These are phyloP conservation scores for Cardiospermum halicacabum DNA, from an alignment of 345 rosid genomes.

Conservation along the genomic window DNA sequence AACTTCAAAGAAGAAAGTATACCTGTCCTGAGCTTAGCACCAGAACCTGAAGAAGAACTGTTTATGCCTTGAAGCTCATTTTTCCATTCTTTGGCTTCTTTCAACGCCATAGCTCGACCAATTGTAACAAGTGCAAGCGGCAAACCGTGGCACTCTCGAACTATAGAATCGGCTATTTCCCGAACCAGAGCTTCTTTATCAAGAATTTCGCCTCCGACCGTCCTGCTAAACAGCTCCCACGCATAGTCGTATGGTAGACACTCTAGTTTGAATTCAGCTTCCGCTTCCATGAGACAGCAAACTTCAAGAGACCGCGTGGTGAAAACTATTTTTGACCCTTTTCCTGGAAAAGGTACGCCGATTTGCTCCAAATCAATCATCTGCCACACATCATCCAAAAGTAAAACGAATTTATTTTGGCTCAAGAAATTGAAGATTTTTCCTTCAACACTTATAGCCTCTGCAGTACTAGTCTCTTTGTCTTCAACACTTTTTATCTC, in stretches of 20 bases:
- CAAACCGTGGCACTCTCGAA: not conserved
- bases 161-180: not conserved
- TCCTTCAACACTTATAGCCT: too few relatives aligned
- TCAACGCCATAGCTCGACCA: not conserved
- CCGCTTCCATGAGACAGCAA: conserved; percentile 9
- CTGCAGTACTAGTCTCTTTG: too few relatives aligned
- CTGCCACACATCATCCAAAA: conserved; percentile 17
- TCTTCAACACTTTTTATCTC: not conserved
- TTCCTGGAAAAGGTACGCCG: conserved; percentile 6
- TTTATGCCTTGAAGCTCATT: not conserved
- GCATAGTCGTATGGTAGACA: not conserved
- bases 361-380: not conserved
- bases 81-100: not conserved
- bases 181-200: not conserved
- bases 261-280: not conserved
- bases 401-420: not conserved
- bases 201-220: not conserved
- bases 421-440: not conserved
- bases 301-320: conserved; percentile 9
- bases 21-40: not conserved
- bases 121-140: not conserved
- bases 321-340: conserved; percentile 8
- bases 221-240: conserved; percentile 1
- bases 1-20: not conserved
- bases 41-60: conserved; percentile 12